phyloP scores from a whole-genome alignment of 768 basidiomycete species.

The Mycena floridula region DNA sequence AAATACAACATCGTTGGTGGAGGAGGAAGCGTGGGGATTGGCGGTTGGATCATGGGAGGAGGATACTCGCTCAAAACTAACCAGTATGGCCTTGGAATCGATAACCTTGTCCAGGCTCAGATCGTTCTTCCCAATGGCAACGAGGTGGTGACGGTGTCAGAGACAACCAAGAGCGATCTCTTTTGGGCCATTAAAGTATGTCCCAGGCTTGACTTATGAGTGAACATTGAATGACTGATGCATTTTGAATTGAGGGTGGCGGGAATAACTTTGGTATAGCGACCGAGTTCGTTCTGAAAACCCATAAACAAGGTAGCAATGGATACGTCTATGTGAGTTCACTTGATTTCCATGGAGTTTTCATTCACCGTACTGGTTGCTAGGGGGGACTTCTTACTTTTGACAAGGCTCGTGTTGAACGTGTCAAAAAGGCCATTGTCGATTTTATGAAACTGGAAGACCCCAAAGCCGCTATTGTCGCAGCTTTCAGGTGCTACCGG shows the following conservation, averaged over 20 bases:
- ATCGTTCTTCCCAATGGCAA: conserved; percentile 25
- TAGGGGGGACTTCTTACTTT: too few species aligned
- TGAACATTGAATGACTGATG: too few species aligned
- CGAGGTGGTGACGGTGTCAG: conserved; percentile 22
- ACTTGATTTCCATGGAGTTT: too few species aligned
- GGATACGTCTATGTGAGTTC: too few species aligned
- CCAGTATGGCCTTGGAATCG: conserved; percentile 24
- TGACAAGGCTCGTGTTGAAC: too few species aligned
- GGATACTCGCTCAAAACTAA: conserved; percentile 28
- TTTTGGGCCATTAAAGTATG: conserved; percentile 29
- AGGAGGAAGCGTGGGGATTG: conserved; percentile 22
- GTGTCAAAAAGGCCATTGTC: too few species aligned
- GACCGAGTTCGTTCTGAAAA: conserved; percentile 12
- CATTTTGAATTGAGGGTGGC: conserved; percentile 10
- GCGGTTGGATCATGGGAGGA: conserved; percentile 26
- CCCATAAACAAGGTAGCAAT: conserved; percentile 7
- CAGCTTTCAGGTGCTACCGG: too few species aligned
- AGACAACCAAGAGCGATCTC: conserved; percentile 26
- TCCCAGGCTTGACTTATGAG: neutral
- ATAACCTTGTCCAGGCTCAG: conserved; percentile 22
- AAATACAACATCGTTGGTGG: conserved; percentile 16
- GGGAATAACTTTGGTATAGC: conserved; percentile 18
- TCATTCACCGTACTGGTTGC: too few species aligned
- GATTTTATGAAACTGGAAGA: too few species aligned
- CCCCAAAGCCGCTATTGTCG: too few species aligned